Conservation (phyloP, 2,329 filamentous ascomycete genomes). For the Leptographium wingfieldii region DNA sequence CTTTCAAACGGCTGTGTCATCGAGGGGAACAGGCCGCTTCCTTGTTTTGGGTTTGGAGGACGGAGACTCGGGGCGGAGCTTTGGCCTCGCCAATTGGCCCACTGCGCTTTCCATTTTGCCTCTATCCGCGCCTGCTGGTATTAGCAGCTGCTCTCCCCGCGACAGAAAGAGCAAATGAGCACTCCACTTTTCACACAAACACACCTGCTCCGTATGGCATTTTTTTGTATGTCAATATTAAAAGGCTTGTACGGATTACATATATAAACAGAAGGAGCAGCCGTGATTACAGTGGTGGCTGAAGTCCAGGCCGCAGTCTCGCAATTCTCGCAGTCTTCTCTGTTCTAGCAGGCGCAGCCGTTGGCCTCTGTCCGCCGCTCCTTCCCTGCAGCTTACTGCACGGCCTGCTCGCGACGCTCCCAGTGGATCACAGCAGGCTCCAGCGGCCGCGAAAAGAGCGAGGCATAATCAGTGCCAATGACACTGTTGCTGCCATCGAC, state of each 20-base stretch:
- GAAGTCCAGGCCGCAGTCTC: background rate
- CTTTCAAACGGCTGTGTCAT: background rate
- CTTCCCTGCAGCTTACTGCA: background rate
- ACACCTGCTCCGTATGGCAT: background rate
- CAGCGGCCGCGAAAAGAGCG: conserved; percentile 61
- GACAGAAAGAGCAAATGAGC: background rate
- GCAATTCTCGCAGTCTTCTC: too few species aligned
- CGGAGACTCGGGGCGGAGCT: background rate
- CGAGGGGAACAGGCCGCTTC: background rate
- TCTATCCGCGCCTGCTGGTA: background rate
- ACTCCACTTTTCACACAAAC: background rate
- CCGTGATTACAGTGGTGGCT: background rate
- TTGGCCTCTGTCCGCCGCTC: background rate
- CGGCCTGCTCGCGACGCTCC: conserved; percentile 48
- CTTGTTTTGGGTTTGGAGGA: background rate
- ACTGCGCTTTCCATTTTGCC: background rate
- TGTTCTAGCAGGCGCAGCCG: background rate
- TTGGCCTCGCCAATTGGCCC: too few species aligned
- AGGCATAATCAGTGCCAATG: conserved; percentile 55
- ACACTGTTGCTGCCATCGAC: conserved; percentile 56
- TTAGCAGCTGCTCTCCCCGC: background rate
- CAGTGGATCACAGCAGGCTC: conserved; percentile 62
- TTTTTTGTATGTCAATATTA: background rate
- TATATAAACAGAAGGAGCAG: background rate
- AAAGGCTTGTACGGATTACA: conserved; percentile 1